These are phyloP conservation scores for Pseudocercospora musae DNA, from an alignment of 2,329 filamentous ascomycete genomes.

Conservation along the genomic window DNA sequence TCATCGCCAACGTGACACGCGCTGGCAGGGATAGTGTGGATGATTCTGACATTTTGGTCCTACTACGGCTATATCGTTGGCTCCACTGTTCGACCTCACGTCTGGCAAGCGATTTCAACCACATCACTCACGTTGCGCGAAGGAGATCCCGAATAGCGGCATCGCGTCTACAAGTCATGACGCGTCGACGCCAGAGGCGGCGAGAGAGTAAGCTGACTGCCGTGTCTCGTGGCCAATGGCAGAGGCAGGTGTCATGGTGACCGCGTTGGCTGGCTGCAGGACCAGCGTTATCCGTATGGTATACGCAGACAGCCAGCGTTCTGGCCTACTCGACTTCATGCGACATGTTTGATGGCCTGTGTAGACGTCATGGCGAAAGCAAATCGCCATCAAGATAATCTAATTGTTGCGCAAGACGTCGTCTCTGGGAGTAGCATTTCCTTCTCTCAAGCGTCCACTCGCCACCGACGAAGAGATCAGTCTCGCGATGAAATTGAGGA, in stretches of 20 bases:
- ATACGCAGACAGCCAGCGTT: background rate
- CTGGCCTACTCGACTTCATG: background rate
- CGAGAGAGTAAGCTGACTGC: background rate
- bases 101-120: background rate
- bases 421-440: too few relatives aligned
- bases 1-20: slow-evolving; percentile 1
- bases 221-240: background rate
- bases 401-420: too few relatives aligned
- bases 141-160: background rate
- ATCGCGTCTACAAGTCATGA: background rate
- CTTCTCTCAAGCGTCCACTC: background rate
- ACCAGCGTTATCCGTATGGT: too few relatives aligned
- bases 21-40: background rate
- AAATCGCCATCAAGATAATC: too few relatives aligned
- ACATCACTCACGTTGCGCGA: background rate
- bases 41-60: background rate
- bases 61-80: too few relatives aligned
- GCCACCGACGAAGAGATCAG: too few relatives aligned
- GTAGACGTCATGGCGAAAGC: background rate
- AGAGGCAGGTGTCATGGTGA: background rate
- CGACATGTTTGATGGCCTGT: background rate
- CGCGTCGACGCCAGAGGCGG: background rate
- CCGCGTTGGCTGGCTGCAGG: background rate
- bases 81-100: background rate
- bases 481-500: too few relatives aligned